Evolutionary conservation across 1,139 yeast genomes (phyloP).

Genomic region (Protomyces lactucae-debilis): DNA sequence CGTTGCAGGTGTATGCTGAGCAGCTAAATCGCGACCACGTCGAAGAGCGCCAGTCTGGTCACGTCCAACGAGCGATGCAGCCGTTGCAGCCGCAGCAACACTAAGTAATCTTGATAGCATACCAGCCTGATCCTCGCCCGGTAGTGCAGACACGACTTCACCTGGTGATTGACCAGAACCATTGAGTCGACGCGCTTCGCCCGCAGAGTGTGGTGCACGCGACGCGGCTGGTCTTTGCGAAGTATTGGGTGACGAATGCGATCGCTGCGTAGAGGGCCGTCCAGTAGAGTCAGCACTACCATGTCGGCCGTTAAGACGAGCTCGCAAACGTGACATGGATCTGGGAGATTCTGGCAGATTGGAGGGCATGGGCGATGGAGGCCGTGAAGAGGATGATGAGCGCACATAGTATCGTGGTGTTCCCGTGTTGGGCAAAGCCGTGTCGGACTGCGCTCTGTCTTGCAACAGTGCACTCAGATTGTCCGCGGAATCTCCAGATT

Average conservation of each 20-base stretch:
- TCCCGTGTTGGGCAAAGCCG: too few species aligned
- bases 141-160: constrained; percentile 18
- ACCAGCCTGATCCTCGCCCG: constrained; percentile 43
- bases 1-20: background rate
- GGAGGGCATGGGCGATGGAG: too few species aligned
- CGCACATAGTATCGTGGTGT: too few species aligned
- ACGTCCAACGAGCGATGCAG: constrained; percentile 43
- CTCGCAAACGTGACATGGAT: background rate
- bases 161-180: background rate
- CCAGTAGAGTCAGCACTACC: background rate
- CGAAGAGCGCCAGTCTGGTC: constrained; percentile 32
- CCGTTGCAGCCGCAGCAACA: constrained; percentile 48
- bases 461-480: too few species aligned
- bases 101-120: constrained; percentile 47
- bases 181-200: background rate
- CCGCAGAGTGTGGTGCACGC: background rate
- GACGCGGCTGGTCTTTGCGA: background rate
- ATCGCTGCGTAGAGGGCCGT: background rate
- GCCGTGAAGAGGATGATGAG: too few species aligned
- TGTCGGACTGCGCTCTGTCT: too few species aligned
- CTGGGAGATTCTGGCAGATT: too few species aligned
- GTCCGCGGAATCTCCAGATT: too few species aligned
- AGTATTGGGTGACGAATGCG: background rate
- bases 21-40: constrained; percentile 27
- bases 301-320: background rate